These are phyloP conservation scores for Pistacia integerrima DNA, from an alignment of 345 rosid genomes.

Conservation along the genomic window DNA sequence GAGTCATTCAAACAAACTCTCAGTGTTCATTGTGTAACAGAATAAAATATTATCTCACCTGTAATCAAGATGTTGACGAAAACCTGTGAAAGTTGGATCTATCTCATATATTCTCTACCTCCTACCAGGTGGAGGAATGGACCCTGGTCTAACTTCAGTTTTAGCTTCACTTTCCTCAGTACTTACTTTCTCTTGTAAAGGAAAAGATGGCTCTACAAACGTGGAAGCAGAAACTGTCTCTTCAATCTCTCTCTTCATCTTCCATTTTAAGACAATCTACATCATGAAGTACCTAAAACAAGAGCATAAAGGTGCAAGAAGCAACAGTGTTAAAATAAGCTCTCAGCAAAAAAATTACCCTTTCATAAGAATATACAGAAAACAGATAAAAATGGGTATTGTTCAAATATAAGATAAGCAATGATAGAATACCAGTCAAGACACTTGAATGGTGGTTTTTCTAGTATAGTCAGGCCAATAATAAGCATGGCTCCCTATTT, in stretches of 20 bases:
- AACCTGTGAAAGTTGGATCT: constrained; percentile 66
- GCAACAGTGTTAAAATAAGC: not conserved
- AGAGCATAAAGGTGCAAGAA: constrained; percentile 13
- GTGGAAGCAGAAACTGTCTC: constrained; percentile 37
- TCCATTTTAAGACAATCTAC: constrained; percentile 46
- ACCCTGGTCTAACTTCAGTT: constrained; percentile 38
- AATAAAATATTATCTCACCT: constrained; percentile 49
- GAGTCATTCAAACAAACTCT: not conserved
- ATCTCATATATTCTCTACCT: constrained; percentile 83
- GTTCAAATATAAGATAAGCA: not conserved
- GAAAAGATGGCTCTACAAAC: constrained; percentile 30
- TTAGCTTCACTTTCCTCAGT: constrained; percentile 39
- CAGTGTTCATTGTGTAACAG: not conserved
- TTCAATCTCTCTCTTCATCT: constrained; percentile 40
- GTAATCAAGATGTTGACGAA: constrained; percentile 77
- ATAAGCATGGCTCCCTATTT: constrained; percentile 2
- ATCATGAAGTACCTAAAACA: constrained; percentile 39
- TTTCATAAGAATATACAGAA: constrained; percentile 2
- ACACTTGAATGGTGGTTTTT: not conserved
- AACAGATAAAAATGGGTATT: not conserved
- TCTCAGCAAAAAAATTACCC: not conserved
- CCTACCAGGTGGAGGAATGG: constrained; percentile 69
- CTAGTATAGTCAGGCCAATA: not conserved
- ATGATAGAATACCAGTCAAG: not conserved
- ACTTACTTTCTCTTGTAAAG: constrained; percentile 28